These are phyloP conservation scores for Penicillium waksmanii DNA, from an alignment of 495 filamentous ascomycete species.

Conservation along the genomic window DNA sequence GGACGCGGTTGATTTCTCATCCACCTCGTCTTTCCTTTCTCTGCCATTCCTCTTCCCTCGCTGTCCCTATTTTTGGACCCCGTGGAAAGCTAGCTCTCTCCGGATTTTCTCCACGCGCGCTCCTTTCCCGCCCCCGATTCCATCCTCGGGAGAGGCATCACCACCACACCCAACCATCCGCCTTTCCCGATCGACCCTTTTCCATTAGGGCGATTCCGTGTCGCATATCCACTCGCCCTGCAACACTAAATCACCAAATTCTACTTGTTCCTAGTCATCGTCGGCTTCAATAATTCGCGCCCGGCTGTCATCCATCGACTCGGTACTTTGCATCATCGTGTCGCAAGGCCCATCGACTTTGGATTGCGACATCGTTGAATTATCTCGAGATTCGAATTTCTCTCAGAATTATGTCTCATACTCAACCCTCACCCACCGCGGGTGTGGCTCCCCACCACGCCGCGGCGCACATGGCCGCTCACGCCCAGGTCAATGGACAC, in stretches of 20 bases:
- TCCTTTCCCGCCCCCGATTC: conserved; percentile 5
- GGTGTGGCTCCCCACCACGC: conserved; percentile 52
- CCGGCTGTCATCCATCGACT: conserved; percentile 6
- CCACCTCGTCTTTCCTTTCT: conserved; percentile 16
- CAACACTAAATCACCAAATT: background rate
- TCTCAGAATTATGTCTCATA: conserved; percentile 47
- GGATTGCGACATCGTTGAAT: conserved; percentile 24
- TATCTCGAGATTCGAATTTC: conserved; percentile 6
- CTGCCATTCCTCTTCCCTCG: conserved; percentile 17
- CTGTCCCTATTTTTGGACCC: background rate
- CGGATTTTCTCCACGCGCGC: conserved; percentile 11
- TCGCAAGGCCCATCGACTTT: conserved; percentile 35
- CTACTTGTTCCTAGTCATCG: background rate
- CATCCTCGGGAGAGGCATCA: conserved; percentile 13
- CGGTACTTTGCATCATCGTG: conserved; percentile 45
- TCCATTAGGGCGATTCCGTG: conserved; percentile 6
- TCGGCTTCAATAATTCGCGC: background rate
- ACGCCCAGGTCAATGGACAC: conserved; percentile 57
- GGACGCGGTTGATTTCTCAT: conserved; percentile 8
- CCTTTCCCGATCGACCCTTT: conserved; percentile 11
- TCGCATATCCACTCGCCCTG: background rate
- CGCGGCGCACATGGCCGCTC: conserved; percentile 46
- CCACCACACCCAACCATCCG: conserved; percentile 11
- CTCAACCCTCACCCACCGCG: conserved; percentile 56
- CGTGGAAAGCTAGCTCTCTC: conserved; percentile 11